Conservation (phyloP, 306 rosid species). For the Casuarina glauca region DNA sequence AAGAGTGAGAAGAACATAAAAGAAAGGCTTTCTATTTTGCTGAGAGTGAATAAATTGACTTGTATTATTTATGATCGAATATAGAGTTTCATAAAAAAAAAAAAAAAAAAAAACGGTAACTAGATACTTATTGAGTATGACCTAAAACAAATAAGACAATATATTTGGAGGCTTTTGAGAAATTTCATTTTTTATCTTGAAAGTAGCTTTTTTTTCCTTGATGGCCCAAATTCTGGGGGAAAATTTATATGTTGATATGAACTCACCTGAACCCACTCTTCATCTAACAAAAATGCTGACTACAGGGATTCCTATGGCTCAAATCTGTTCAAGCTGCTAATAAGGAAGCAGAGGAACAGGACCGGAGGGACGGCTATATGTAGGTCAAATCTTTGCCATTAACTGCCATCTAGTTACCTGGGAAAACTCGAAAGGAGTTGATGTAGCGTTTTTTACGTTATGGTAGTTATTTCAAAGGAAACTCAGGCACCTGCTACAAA, state of each 20-base stretch:
- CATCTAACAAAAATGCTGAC: slow-evolving; percentile 22
- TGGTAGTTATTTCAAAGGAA: background rate
- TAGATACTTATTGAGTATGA: no score
- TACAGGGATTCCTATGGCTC: slow-evolving; percentile 87
- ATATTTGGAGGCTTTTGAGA: no score
- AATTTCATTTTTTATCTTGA: background rate
- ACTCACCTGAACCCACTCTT: background rate
- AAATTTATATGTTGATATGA: background rate
- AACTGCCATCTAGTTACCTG: background rate
- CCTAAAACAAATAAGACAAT: no score
- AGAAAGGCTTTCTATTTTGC: no score
- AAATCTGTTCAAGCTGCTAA: slow-evolving; percentile 88
- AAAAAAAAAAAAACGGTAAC: no score
- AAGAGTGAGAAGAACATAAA: no score
- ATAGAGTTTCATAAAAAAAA: no score
- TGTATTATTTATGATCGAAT: no score
- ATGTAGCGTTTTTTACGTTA: background rate
- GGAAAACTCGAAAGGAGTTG: background rate
- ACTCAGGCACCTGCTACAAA: background rate
- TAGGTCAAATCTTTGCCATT: slow-evolving; percentile 25
- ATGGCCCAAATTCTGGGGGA: background rate
- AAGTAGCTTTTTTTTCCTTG: background rate
- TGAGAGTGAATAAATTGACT: no score
- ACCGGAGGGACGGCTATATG: slow-evolving; percentile 82
- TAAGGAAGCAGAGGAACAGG: slow-evolving; percentile 97